Evolutionary conservation across 2,329 filamentous ascomycete species (phyloP), one percentile per base, ranked within the genome.

Genomic region (Xylariaceae sp.): DNA sequence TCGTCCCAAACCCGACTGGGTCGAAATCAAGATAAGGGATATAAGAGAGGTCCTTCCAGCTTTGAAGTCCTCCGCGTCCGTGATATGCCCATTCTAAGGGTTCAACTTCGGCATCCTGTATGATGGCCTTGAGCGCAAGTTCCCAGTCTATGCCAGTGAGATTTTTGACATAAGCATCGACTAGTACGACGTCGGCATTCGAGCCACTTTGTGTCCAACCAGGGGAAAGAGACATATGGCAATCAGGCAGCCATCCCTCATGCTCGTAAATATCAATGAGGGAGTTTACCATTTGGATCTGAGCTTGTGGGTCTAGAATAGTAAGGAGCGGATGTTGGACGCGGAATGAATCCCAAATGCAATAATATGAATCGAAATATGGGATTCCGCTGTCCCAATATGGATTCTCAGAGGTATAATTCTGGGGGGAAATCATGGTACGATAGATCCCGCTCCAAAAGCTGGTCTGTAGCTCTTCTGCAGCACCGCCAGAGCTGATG

Each of bases 121-220:
- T 72, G 0, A 90, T 77, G 5, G 87, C 87, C 69, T 86, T 79
- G 51, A 88, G 86, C 0, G 82, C 87, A 0, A 81, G 74, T 2
- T 74, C 72, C 86, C 86, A 89, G 61, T 74, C 82, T 2, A 89
- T 78, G 2, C 79, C 80, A 1, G 76, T 79, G 1, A 88, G 75
- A 54, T 84, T 85, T 70, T 89, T 89, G 18, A 88, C 65, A 58
- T 81, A 88, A 0, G 85, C 80, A 60, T 89, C 86, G 0, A 79
- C 81, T 1, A 89, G 75, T 0, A 89, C 79, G 3, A 87, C 77
- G 63, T 89, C 86, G 1, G 85, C 83, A 57, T 89, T 88, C 0
- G 84, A 88, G 1, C 87, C 87, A 4, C 87, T 86, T 68, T 89
- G 85, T 0, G 85, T 87, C 72, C 80, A 87, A 1, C 87, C 87